Percentiles rank a stretch among this genome's conserved stretches.
Evolutionary conservation across 805 yeast species (phyloP).

Genomic region (Blastobotrys peoriensis): DNA sequence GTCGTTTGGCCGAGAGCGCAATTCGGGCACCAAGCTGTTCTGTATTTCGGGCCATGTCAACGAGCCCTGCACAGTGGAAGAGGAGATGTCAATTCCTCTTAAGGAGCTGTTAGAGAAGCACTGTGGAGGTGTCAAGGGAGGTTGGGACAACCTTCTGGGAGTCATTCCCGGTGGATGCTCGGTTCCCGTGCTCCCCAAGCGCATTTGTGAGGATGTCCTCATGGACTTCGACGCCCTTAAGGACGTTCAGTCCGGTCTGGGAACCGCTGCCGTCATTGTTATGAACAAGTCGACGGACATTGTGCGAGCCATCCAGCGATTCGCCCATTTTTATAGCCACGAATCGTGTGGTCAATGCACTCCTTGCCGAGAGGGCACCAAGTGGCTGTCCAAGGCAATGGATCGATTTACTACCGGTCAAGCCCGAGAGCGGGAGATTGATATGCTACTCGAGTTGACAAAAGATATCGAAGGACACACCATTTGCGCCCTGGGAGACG

Average conservation of each 20-base stretch:
- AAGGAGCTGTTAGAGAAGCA: slow-evolving; percentile 78
- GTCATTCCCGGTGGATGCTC: slow-evolving; percentile 90
- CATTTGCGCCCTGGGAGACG: slow-evolving; percentile 88
- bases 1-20: slow-evolving; percentile 77
- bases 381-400: slow-evolving; percentile 81
- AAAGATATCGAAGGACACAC: slow-evolving; percentile 89
- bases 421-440: slow-evolving; percentile 75
- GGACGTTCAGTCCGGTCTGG: slow-evolving; percentile 82
- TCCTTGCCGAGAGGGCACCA: slow-evolving; percentile 91
- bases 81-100: slow-evolving; percentile 87
- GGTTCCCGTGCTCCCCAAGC: slow-evolving; percentile 72
- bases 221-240: slow-evolving; percentile 87
- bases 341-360: slow-evolving; percentile 95
- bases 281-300: slow-evolving; percentile 84
- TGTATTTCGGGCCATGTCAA: slow-evolving; percentile 89
- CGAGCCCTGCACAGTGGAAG: slow-evolving; percentile 90
- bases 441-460: slow-evolving; percentile 75
- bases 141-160: slow-evolving; percentile 86
- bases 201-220: slow-evolving; percentile 57
- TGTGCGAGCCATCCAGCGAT: slow-evolving; percentile 78
- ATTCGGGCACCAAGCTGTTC: slow-evolving; percentile 74
- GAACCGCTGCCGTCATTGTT: slow-evolving; percentile 90
- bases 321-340: slow-evolving; percentile 79
- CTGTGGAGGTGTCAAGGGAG: slow-evolving; percentile 88
- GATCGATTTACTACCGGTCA: slow-evolving; percentile 73